These are phyloP conservation scores for Penicillium crustosum DNA, from an alignment of 2,329 filamentous ascomycete species.

Conservation along the genomic window DNA sequence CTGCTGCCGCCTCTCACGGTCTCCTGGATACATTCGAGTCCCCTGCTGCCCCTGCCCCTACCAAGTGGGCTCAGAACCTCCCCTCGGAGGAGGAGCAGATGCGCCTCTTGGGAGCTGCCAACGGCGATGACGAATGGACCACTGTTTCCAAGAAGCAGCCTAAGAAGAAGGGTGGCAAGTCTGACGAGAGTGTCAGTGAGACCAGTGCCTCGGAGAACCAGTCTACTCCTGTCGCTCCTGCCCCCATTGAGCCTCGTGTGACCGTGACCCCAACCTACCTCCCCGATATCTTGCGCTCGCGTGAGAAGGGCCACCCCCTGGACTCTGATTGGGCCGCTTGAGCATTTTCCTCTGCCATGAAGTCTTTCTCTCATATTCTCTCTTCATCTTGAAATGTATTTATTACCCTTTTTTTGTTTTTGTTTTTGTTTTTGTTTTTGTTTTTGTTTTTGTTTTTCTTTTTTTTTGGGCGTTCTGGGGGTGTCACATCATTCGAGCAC, in stretches of 20 bases:
- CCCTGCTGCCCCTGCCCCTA: constrained; percentile 24
- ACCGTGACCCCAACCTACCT: constrained; percentile 38
- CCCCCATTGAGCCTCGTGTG: constrained; percentile 36
- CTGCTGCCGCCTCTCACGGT: constrained; percentile 23
- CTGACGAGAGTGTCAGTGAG: constrained; percentile 48
- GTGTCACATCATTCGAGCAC: constrained; percentile 32
- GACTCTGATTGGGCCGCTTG: constrained; percentile 48
- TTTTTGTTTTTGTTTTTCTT: constrained; percentile 1
- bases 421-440: constrained; percentile 17
- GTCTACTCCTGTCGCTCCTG: constrained; percentile 24
- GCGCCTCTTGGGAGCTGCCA: constrained; percentile 49
- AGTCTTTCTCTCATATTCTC: constrained; percentile 8
- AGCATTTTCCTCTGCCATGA: constrained; percentile 3
- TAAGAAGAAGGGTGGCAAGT: constrained; percentile 48
- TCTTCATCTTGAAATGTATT: constrained; percentile 32
- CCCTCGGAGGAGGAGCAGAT: constrained; percentile 64
- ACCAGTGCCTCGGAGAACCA: constrained; percentile 41
- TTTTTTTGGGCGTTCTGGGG: constrained; percentile 36
- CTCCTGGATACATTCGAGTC: constrained; percentile 48
- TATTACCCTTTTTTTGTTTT: constrained; percentile 28
- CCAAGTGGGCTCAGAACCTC: constrained; percentile 49
- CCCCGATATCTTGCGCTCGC: constrained; percentile 33
- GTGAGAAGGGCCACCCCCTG: constrained; percentile 44
- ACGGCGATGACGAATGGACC: constrained; percentile 58
- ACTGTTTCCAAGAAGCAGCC: constrained; percentile 61